Conservation (phyloP, 352 stramenopile species). For the Pilasporangium apinafurcum region DNA sequence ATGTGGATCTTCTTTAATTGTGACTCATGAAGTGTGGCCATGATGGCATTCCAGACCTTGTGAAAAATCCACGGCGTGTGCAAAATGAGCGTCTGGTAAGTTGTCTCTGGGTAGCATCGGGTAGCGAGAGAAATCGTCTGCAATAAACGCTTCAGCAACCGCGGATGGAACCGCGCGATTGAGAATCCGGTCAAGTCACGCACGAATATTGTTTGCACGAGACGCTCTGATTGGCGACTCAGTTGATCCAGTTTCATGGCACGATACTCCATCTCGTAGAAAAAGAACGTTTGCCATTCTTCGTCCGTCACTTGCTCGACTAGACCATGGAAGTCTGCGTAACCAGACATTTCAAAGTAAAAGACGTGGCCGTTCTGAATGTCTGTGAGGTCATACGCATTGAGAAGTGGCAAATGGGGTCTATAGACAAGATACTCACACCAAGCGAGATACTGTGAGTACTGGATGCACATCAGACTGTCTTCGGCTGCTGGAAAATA, state of each 20-base stretch:
- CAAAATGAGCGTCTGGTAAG: conserved; percentile 46
- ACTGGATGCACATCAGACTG: too few species aligned
- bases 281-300: conserved; percentile 60
- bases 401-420: conserved; percentile 46
- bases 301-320: conserved; percentile 54
- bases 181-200: conserved; percentile 65
- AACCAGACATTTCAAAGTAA: conserved; percentile 70
- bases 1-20: conserved; percentile 60
- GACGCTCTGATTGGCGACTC: conserved; percentile 39
- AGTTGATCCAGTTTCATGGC: conserved; percentile 59
- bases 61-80: conserved; percentile 70
- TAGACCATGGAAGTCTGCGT: conserved; percentile 51
- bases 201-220: conserved; percentile 59
- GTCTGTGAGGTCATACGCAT: conserved; percentile 55
- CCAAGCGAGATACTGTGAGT: too few species aligned
- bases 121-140: conserved; percentile 37
- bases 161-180: conserved; percentile 48
- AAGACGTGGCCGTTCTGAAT: conserved; percentile 33
- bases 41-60: conserved; percentile 55
- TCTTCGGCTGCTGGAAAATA: too few species aligned
- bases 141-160: conserved; percentile 37
- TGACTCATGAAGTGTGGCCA: conserved; percentile 53
- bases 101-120: conserved; percentile 60
- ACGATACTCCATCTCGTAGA: conserved; percentile 73
- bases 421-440: conserved; percentile 5